Evolutionary conservation across 768 basidiomycete species (phyloP), one percentile per base, ranked within the genome.

Genomic region (Ramaria sp.): DNA sequence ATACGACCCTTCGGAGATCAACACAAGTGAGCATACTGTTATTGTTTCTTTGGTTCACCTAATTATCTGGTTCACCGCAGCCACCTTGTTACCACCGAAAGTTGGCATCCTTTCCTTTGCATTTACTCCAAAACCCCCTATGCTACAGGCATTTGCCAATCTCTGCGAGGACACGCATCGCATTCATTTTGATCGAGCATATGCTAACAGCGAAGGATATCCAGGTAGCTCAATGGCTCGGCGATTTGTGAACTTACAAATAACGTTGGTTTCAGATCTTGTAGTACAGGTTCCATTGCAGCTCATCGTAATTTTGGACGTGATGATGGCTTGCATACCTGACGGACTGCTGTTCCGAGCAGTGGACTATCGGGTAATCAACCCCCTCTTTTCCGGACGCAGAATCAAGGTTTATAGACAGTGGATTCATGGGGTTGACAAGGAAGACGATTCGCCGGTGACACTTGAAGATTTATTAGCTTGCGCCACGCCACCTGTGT

Each of bases 151-250:
- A 16, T 52, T 52, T 37, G 20, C 38, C 24, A 32, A 24, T 28
- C 30, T 43, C 39, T 41, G 38, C 28, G 32, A 41, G 16, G 51
- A 52, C 25, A 52, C 51, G n/a, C 51, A 52, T 10, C 38, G 42
- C 16, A 52, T 52, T 16, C 38, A 52, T 27, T 52, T 30, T 13
- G 36, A 52, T 27, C 25, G n/a, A 16, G 41, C 10, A 16, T 52
- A 52, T 52, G 51, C 51, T 27, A 24, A 32, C 15, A 16, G 20
- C 10, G 51, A 52, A 43, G 51, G 51, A 24, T 52, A 52, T 18
- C 51, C 51, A 43, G 51, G 51, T 52, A 50, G 34, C 13, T 32
- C 32, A 3, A 6, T 9, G 18, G 27, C 3, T 22, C 13, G 13
- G 2, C 16, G 10, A 30, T 30, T 8, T 5, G 3, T 30, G 45